Base-by-base conservation (phyloP, 805 yeast species). In the Candida manassasensis region DNA sequence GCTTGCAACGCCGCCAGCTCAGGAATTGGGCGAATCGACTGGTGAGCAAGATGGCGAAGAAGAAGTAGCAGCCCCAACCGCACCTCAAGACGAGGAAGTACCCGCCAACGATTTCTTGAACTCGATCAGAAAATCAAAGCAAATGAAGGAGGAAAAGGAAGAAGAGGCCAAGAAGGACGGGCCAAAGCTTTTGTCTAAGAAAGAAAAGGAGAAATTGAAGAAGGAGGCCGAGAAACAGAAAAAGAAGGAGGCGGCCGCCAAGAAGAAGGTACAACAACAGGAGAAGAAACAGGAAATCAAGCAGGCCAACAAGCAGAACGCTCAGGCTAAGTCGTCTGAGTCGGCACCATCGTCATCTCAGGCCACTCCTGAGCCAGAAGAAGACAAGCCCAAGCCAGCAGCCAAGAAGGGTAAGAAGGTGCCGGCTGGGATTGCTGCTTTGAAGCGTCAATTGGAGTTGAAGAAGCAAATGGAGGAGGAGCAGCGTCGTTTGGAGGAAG, bases 181-280 rank as follows among this genome's bases (percentile, higher is more conserved):
- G 19, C 87, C 90, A 32, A 74, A 78, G 45, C 71, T 88, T 54
- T 87, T 89, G 62, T 78, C 90, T 39, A 93, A 90, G 75, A 88
- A 90, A 65, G 97, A 84, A 54, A 84, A 84, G 65, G 94, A 90
- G 67, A 89, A 81, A 68, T 95, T 93, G 62, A 86, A 85, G 78
- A 95, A 90, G 61, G 96, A 89, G 60, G 79, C 77, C 46, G 94
- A 84, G 57, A 90, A 90, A 71, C 85, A 81, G 49, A 75, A 80
- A 61, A 90, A 90, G 81, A 88, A 86, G 67, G 95, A 86, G 49
- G 76, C 79, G 41, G 95, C 96, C 29, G 84, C 80, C 36, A 82
- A 79, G 63, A 88, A 87, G 76, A 88, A 87, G 62, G 78, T 73
- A 27, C 79, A 76, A 46, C 80, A 75, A 47, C 78, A 76, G 15